Conservation (phyloP, 2,329 filamentous ascomycete species). For the Neofusicoccum umdonicola region DNA sequence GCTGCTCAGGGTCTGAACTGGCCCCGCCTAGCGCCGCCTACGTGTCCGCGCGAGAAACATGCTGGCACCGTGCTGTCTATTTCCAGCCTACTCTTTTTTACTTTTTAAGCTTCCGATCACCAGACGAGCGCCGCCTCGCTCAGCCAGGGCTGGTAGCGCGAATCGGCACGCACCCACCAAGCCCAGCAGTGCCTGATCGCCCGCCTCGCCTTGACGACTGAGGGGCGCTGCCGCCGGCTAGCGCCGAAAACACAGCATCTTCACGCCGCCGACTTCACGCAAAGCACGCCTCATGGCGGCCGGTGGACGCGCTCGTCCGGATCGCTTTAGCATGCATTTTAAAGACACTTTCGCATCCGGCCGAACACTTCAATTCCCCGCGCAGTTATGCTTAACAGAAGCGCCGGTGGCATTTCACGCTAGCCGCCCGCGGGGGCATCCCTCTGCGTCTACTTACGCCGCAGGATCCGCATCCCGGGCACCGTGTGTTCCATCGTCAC, state of each 20-base stretch:
- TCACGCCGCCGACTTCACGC: no score
- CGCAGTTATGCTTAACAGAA: no score
- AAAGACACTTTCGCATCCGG: no score
- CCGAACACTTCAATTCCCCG: no score
- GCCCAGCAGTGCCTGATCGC: slow-evolving; percentile 2
- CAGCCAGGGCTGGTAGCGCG: not conserved
- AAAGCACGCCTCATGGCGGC: no score
- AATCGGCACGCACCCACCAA: not conserved
- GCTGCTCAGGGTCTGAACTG: slow-evolving; percentile 6
- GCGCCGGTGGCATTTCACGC: no score
- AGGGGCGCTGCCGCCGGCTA: no score
- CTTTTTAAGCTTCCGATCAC: slow-evolving; percentile 2
- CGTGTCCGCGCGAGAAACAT: not conserved
- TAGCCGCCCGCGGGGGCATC: no score
- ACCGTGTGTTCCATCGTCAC: not conserved
- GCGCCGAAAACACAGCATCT: no score
- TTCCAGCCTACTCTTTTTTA: not conserved
- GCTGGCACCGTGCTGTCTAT: not conserved
- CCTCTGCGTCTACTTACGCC: not conserved
- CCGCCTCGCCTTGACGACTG: not conserved
- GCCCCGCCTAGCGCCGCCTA: not conserved
- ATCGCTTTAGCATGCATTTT: no score
- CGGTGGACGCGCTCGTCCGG: no score
- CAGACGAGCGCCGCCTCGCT: not conserved
- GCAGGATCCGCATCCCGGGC: slow-evolving; percentile 8